phyloP scores from a whole-genome alignment of 2,329 filamentous ascomycete genomes.

The Neofusicoccum sp. region DNA sequence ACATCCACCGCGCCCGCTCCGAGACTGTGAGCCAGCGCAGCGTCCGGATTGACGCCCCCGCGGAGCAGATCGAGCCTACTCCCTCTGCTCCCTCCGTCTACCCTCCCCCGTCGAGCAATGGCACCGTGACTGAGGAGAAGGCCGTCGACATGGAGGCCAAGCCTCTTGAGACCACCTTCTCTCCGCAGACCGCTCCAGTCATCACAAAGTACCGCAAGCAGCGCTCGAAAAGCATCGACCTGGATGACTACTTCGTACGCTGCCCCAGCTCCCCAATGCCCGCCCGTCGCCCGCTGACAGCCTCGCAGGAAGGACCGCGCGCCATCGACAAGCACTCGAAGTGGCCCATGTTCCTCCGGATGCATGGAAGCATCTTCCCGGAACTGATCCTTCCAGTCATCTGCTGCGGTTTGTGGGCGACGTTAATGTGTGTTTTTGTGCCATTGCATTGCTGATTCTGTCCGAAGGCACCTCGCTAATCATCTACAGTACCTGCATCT shows the following conservation, averaged over 20 bases:
- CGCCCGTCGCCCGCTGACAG: conserved; percentile 6
- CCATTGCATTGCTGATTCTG: conserved; percentile 30
- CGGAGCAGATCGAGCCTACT: not conserved
- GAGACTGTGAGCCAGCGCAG: conserved; percentile 9
- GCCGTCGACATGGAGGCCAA: conserved; percentile 10
- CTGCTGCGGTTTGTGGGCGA: conserved; percentile 66
- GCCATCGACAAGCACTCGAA: conserved; percentile 75
- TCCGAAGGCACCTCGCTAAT: not conserved
- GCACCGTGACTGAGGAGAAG: conserved; percentile 8
- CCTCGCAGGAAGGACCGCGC: conserved; percentile 55
- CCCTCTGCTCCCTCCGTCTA: not conserved
- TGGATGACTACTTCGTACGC: conserved; percentile 65
- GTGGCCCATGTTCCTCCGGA: conserved; percentile 73
- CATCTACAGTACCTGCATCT: conserved; percentile 40
- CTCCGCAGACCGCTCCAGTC: not conserved
- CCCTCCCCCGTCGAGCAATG: conserved; percentile 13
- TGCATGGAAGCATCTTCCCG: conserved; percentile 75
- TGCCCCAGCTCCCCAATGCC: conserved; percentile 24
- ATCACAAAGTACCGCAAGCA: conserved; percentile 25
- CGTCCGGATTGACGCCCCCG: not conserved
- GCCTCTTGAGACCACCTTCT: conserved; percentile 13
- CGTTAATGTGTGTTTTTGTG: conserved; percentile 53
- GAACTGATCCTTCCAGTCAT: conserved; percentile 72
- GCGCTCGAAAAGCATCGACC: conserved; percentile 35
- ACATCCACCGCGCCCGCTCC: not conserved